These are phyloP conservation scores for Trichomonas vaginalis DNA, from an alignment of 208 protist species.

Conservation along the genomic window DNA sequence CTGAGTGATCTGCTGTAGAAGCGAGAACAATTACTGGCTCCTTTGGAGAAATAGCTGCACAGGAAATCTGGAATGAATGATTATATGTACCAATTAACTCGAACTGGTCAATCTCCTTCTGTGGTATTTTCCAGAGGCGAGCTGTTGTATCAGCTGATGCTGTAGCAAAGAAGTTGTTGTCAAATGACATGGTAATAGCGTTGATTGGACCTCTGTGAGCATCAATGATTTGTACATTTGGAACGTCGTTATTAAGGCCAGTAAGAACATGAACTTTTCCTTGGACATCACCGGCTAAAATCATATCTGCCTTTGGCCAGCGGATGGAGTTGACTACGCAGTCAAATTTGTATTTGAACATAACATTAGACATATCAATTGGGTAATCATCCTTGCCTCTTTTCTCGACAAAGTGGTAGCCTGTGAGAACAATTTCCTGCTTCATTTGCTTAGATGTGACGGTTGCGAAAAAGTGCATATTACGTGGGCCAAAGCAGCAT, in stretches of 20 bases:
- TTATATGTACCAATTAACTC: neutral
- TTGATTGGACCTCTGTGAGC: neutral
- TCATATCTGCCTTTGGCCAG: neutral
- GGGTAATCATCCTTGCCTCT: too few relatives aligned
- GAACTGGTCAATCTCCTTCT: neutral
- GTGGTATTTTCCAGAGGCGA: neutral
- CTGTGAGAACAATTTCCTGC: neutral
- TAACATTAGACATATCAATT: neutral
- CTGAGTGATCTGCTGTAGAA: neutral
- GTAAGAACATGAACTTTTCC: neutral
- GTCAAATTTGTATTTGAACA: neutral
- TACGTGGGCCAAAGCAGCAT: neutral
- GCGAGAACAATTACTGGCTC: neutral
- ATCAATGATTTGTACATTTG: neutral
- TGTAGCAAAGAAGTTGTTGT: neutral
- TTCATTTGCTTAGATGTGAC: neutral
- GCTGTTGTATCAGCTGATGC: neutral
- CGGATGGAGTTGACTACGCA: neutral
- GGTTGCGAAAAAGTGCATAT: neutral
- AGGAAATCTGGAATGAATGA: neutral
- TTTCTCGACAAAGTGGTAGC: neutral
- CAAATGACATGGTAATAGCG: neutral
- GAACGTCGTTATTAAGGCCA: neutral
- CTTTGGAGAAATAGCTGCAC: neutral
- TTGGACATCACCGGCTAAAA: neutral